Percentiles rank a stretch among this genome's conserved stretches.
Conservation (phyloP, 1,139 yeast genomes). For the Candida sanyaensis region DNA sequence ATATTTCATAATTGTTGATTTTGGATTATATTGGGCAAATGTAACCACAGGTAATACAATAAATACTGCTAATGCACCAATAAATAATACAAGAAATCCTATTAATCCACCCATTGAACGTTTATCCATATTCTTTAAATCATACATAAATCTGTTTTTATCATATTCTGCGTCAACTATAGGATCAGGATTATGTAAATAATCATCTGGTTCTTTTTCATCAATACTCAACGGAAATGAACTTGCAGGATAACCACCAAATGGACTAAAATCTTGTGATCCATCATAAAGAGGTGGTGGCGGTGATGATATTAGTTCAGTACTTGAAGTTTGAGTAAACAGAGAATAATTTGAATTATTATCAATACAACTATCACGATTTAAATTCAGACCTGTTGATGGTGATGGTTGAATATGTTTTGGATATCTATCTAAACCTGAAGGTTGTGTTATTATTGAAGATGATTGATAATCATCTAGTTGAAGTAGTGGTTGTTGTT, state of each 20-base stretch:
- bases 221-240: conserved; percentile 85
- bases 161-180: conserved; percentile 82
- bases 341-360: conserved; percentile 45
- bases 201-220: conserved; percentile 91
- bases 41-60: conserved; percentile 73
- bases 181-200: conserved; percentile 91
- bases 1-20: conserved; percentile 19
- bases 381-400: conserved; percentile 14
- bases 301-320: conserved; percentile 12
- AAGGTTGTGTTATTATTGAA: conserved; percentile 27
- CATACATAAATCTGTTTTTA: conserved; percentile 59
- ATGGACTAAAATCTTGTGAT: conserved; percentile 61
- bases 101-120: conserved; percentile 59
- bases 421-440: conserved; percentile 60
- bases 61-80: conserved; percentile 64
- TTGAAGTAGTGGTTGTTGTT: background rate
- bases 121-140: conserved; percentile 61
- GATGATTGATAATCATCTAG: conserved; percentile 15
- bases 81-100: conserved; percentile 58
- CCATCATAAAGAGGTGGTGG: conserved; percentile 6
- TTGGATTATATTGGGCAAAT: conserved; percentile 31
- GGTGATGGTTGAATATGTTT: background rate
- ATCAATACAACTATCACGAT: conserved; percentile 27
- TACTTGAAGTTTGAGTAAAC: conserved; percentile 15
- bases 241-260: conserved; percentile 93